Evolutionary conservation across 2,329 filamentous ascomycete species (phyloP), one percentile per base, ranked within the genome.

Genomic region (Chaetomium sp.): DNA sequence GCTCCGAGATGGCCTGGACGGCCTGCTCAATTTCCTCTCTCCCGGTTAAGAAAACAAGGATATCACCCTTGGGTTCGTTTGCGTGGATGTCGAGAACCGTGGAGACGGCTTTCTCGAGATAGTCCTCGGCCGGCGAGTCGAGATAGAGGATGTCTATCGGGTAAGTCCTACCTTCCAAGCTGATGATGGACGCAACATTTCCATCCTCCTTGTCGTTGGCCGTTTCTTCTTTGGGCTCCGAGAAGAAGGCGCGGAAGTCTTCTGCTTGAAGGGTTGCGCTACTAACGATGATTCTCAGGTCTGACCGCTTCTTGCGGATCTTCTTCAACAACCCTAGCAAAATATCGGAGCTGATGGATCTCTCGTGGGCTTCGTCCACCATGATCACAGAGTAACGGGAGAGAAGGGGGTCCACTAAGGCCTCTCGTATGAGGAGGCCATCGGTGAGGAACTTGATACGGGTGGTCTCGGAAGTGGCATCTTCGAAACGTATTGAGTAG

Each of bases 301-400:
- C 93, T 8, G 90, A 85, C 51, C 95, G 84, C 72, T 87, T 90
- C 75, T 87, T 92, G 62, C 87, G 80, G 58, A 99, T 94, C 76
- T 98, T 98, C 76, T 96, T 97, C 47, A 99, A 78, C 16, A 98
- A 80, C 0, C 95, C 94, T 3, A 99, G 84, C 8, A 98, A 82
- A 13, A 99, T 86, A 74, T 99, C 95, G 0, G 93, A 96, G 75
- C 92, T 96, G 65, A 98, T 85, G 57, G 93, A 97, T 61, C 95
- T 85, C 77, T 98, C 94, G 74, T 99, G 95, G 7, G 94, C 95
- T 78, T 98, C 94, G 74, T 99, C 95, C 8, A 99, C 90, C 92
- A 99, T 97, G 71, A 99, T 92, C 53, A 97, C 90, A 0, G 93
- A 96, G 75, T 99, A 99, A 12, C 92, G 86, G 23, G 91, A 95